Conservation (phyloP, 805 yeast species). For the Schizosaccharomyces octosporus region DNA sequence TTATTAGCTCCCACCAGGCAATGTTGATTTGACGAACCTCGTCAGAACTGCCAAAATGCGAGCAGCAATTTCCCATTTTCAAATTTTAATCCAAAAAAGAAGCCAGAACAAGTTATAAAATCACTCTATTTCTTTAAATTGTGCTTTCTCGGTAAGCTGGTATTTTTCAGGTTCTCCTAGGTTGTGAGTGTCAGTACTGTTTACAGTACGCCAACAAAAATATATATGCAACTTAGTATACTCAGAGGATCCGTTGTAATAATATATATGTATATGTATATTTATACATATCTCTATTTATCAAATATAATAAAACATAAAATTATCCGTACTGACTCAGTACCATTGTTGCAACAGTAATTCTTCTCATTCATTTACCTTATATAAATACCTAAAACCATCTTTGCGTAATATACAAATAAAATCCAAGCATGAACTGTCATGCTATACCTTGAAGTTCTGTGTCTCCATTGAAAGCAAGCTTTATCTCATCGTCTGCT, state of each 20-base stretch:
- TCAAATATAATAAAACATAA: too few species aligned
- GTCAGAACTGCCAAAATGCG: not conserved
- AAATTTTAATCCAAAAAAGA: not conserved
- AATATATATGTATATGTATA: too few species aligned
- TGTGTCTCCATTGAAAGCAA: constrained; percentile 20
- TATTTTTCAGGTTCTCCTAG: too few species aligned
- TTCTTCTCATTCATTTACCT: not conserved
- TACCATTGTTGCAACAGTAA: not conserved
- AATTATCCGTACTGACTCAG: too few species aligned
- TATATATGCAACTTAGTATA: too few species aligned
- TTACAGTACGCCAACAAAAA: too few species aligned
- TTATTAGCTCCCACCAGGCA: not conserved
- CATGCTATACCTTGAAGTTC: constrained; percentile 5
- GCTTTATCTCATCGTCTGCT: constrained; percentile 42
- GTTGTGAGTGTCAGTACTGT: too few species aligned
- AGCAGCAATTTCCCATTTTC: not conserved
- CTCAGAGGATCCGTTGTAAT: too few species aligned
- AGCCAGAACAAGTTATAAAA: not conserved
- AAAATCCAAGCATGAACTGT: not conserved
- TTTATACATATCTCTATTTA: too few species aligned
- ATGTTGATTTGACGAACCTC: not conserved
- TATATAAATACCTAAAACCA: too few species aligned
- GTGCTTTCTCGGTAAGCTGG: too few species aligned
- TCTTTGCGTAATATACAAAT: too few species aligned
- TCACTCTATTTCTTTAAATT: not conserved